Base-by-base conservation (phyloP, 225 moss, liverwort and hornwort genomes). In the Rhytidiadelphus loreus region DNA sequence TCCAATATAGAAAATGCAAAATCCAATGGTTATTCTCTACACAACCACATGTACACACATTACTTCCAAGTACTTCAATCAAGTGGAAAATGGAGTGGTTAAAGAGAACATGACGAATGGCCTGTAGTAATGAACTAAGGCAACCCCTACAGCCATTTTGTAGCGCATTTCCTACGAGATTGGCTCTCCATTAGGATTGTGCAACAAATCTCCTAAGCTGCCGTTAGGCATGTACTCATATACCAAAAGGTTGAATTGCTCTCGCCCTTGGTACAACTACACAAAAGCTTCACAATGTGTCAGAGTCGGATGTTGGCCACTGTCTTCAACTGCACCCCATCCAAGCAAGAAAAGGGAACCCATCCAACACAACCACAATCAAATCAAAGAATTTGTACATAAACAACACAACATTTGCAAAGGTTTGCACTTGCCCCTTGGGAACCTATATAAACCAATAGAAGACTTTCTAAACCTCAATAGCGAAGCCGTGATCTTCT, bases 11-110 rank as follows among this genome's bases (percentile, higher is more conserved):
- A 48, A 48, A 44, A 16, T 29, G 17, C 9, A 29, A 44, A 44
- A 72, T 28, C 2, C 6, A 0, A 44, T 3, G 1, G 17, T 44
- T 18, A 44, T 72, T 44, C 11, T 44, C 6, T 2, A 72, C 1
- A 1, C 9, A 72, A 3, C 10, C 6, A 28, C 2, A n/a, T 28
- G 6, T 0, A 72, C 10, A 71, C 6, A 16, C 0, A 0, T 44
- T 9, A 72, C 2, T 2, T 6, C 72, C 6, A 44, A 43, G 28
- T 2, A 44, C 9, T 29, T 6, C 8, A 70, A 5, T 41, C 9
- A 29, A 72, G 29, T 72, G 16, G 11, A 72, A 44, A 29, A 44
- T 29, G 29, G 28, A 44, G 11, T 72, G 3, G 29, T 29, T 6
- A 72, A 44, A 72, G 9, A 2, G 3, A 44, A 29, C 7, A 77